Percentiles rank a stretch among this genome's conserved stretches.
phyloP scores from a whole-genome alignment of 2,329 filamentous ascomycete genomes.

The Bimuria novae-zelandiae region DNA sequence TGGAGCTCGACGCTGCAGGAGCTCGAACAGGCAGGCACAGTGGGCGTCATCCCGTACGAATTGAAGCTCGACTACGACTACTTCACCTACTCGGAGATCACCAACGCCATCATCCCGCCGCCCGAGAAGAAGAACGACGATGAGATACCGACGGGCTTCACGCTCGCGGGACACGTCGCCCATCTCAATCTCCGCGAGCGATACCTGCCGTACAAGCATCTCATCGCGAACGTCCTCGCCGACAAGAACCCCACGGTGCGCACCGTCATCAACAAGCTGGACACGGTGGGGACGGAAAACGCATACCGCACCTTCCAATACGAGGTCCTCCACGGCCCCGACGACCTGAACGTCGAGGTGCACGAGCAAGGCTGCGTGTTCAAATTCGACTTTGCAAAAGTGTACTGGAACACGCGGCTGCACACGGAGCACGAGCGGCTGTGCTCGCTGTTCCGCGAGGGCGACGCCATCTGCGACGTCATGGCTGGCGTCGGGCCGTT shows the following conservation, averaged over 20 bases:
- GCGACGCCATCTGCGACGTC: constrained; percentile 91
- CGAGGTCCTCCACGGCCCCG: constrained; percentile 81
- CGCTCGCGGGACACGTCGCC: constrained; percentile 88
- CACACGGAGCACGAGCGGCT: constrained; percentile 87
- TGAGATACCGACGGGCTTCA: constrained; percentile 85
- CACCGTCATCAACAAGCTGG: constrained; percentile 95
- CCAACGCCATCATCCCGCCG: constrained; percentile 71
- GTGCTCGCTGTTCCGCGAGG: constrained; percentile 74
- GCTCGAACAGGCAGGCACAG: constrained; percentile 68
- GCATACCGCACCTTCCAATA: constrained; percentile 92
- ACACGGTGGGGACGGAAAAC: constrained; percentile 82
- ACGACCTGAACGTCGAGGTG: constrained; percentile 82
- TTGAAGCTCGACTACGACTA: constrained; percentile 80
- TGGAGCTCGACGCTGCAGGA: constrained; percentile 75
- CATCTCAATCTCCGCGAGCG: constrained; percentile 87
- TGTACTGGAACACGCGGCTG: constrained; percentile 97
- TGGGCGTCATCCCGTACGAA: constrained; percentile 75
- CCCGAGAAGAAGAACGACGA: constrained; percentile 75
- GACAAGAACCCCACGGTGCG: constrained; percentile 84
- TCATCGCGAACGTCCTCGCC: constrained; percentile 82
- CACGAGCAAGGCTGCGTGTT: constrained; percentile 85
- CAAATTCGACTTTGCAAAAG: constrained; percentile 90
- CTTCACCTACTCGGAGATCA: constrained; percentile 87
- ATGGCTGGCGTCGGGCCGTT: constrained; percentile 98
- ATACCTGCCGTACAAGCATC: constrained; percentile 81